Conservation (phyloP, 129 eudicot species). For the Rutidosis leptorrhynchoides region DNA sequence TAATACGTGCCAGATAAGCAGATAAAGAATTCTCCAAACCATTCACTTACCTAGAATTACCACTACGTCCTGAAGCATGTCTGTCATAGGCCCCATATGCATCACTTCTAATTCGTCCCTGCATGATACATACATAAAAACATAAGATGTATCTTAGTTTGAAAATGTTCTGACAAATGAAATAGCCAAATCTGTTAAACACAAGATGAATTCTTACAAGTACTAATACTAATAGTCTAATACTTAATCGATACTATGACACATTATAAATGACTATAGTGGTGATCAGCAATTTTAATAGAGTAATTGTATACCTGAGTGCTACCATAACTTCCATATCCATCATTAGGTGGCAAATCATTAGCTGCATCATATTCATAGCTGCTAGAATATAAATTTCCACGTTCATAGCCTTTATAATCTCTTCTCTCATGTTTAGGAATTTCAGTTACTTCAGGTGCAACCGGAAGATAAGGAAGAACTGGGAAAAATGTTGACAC, state of each 20-base stretch:
- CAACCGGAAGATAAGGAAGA: constrained; percentile 65
- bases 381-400: constrained; percentile 11
- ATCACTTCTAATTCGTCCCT: constrained; percentile 45
- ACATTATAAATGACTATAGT: neutral
- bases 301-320: constrained; percentile 39
- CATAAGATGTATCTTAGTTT: neutral
- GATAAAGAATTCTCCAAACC: neutral
- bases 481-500: constrained; percentile 65
- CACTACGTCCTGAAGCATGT: constrained; percentile 66
- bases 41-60: constrained; percentile 57
- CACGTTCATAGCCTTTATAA: constrained; percentile 51
- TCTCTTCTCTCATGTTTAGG: constrained; percentile 63
- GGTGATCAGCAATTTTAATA: neutral
- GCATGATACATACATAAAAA: constrained; percentile 14
- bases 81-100: constrained; percentile 60
- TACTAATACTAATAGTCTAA: neutral
- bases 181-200: neutral
- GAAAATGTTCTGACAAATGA: neutral
- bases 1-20: neutral
- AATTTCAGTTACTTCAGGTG: constrained; percentile 41
- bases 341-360: constrained; percentile 52
- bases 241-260: neutral
- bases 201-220: neutral
- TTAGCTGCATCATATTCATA: constrained; percentile 66
- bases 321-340: constrained; percentile 50